Evolutionary conservation across 176 grass and related monocot genomes (phyloP).

Genomic region (Eragrostis curvula): DNA sequence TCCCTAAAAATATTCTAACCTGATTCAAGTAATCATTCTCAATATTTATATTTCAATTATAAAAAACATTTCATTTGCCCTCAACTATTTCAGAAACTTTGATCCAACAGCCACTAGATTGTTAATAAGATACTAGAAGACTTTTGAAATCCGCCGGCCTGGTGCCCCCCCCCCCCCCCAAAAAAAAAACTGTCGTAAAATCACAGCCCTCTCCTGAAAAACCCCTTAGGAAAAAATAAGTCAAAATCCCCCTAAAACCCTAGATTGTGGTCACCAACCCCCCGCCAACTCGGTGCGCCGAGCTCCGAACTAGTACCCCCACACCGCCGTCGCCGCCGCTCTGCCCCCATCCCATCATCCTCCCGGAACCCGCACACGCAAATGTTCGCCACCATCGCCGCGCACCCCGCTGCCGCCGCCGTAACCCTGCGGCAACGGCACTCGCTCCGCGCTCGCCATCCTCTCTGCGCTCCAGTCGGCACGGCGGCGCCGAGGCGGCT

Average conservation of each 20-base stretch:
- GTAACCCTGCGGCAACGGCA: not conserved
- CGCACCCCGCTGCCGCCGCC: conserved; percentile 2
- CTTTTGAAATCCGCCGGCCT: no score
- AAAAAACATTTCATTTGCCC: no score
- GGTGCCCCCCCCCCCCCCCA: no score
- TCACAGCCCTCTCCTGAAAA: not conserved
- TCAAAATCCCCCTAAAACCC: conserved; percentile 12
- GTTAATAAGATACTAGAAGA: no score
- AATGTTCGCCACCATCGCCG: conserved; percentile 36
- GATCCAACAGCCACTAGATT: no score
- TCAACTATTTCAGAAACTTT: no score
- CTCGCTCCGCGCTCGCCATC: conserved; percentile 4
- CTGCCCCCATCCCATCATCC: not conserved
- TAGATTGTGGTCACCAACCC: not conserved
- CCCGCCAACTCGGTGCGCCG: not conserved
- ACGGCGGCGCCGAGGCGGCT: conserved; percentile 9
- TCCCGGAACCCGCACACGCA: not conserved
- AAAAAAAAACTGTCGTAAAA: no score
- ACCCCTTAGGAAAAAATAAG: not conserved
- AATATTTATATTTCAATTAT: no score
- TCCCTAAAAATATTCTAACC: no score
- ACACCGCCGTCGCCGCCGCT: not conserved
- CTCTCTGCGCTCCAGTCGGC: not conserved
- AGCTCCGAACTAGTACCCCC: not conserved
- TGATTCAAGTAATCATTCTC: no score